Conservation (phyloP, 2,329 filamentous ascomycete species). For the Leptosphaerulina australis region DNA sequence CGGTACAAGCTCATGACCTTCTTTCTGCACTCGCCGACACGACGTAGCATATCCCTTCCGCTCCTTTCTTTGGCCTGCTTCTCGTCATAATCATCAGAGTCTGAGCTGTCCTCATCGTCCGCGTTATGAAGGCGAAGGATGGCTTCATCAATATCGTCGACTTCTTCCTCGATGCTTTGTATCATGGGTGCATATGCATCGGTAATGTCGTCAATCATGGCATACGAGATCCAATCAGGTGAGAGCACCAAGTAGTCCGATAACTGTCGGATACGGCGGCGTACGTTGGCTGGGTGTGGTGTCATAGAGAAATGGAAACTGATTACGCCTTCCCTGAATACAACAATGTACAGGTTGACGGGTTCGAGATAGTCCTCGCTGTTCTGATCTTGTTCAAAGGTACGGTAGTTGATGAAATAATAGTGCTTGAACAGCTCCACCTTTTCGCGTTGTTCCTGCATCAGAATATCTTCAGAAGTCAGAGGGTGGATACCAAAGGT, state of each 20-base stretch:
- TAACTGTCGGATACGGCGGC: constrained; percentile 87
- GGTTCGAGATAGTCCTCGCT: constrained; percentile 92
- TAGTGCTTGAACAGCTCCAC: constrained; percentile 97
- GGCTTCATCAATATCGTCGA: constrained; percentile 93
- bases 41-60: constrained; percentile 83
- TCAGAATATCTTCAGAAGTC: constrained; percentile 94
- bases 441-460: constrained; percentile 97
- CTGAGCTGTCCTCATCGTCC: constrained; percentile 54
- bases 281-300: constrained; percentile 94
- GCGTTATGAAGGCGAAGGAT: constrained; percentile 80
- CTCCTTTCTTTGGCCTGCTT: constrained; percentile 47
- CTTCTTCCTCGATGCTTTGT: constrained; percentile 90
- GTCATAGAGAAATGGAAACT: constrained; percentile 98
- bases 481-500: constrained; percentile 95
- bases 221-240: constrained; percentile 98
- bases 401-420: constrained; percentile 98
- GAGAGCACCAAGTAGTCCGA: constrained; percentile 92
- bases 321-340: constrained; percentile 93
- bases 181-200: constrained; percentile 95
- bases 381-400: constrained; percentile 91
- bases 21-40: constrained; percentile 92
- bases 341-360: constrained; percentile 96
- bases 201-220: constrained; percentile 97
- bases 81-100: constrained; percentile 46
- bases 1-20: constrained; percentile 96